Base-by-base conservation (phyloP, 768 basidiomycete species). In the Kwoniella newhampshirensis region DNA sequence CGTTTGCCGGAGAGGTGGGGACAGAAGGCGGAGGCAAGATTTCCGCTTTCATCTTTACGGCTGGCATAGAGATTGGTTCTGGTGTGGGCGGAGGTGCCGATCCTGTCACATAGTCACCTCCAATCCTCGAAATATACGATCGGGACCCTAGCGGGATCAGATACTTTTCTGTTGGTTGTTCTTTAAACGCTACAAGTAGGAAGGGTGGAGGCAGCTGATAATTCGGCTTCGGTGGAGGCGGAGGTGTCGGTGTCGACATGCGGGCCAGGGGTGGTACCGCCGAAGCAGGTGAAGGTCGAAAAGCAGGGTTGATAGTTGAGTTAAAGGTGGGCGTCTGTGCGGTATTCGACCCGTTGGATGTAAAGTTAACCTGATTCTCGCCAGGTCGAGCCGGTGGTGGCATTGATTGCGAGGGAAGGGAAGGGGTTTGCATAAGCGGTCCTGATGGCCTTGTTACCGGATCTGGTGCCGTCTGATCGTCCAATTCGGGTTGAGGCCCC, bases 191-290 rank as follows among this genome's bases (percentile, higher is more conserved):
- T 1, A 73, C 21, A 11, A 70, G 58, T 12, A 73, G 53, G 37
- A 73, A 73, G 3, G 68, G 68, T 21, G 68, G 63, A 6, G 68
- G 62, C 8, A 61, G 56, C 12, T 64, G 65, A 41, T 68, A 71
- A 1, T 45, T 48, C 0, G 59, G 69, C 48, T 58, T 51, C n/a
- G 61, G 57, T 21, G 61, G 62, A 27, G 60, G 52, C 2, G 32
- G 43, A 9, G 42, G 42, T 11, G 35, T 47, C 20, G 42, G 35
- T 5, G 17, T 9, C 20, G 36, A 11, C 17, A 35, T 20, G 18
- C 5, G 7, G 35, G 40, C 15, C 39, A 36, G 18, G 17, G 61
- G 64, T 11, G 54, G 59, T 18, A 45, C 20, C 20, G 60, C 51
- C 35, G 52, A 35, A 17, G 54, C 9, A 18, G 26, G 27, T 45